Evolutionary conservation across 2,329 filamentous ascomycete species (phyloP), one percentile per base, ranked within the genome.

Genomic region (Tolypocladium nubicola): DNA sequence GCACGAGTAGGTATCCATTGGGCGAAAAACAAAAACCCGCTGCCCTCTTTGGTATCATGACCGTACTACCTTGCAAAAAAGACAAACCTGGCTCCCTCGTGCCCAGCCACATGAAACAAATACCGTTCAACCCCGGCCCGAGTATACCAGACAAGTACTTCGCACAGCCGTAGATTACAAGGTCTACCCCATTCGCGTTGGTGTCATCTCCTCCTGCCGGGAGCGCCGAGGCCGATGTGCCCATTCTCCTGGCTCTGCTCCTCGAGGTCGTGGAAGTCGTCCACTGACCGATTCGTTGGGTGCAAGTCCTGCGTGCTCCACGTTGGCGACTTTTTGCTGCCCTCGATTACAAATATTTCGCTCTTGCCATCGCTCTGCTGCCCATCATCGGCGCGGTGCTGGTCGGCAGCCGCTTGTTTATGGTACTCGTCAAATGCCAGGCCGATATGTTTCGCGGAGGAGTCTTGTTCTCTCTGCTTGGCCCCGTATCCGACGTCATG

Each of bases 301-400:
- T 61, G 50, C 55, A 61, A 19, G 56, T 63, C 52, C 43, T 64
- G 41, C 14, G 63, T 63, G 35, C 62, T 63, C 60, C 62, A 64
- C n/a, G 62, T 58, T 2, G 67, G 64, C 1, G 60, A 64, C 4
- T 58, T 56, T 13, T 61, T 60, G 21, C 66, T 64, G 33, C 69
- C 69, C 56, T 73, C 67, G 21, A 73, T 71, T 52, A 74, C 63
- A 55, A 70, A 71, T 47, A 71, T 63, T 53, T 75, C 73, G 61
- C 71, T 73, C 38, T 65, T 68, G 40, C 62, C 64, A 13, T 67
- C 62, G 33, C 58, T 64, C 10, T 61, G 56, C 39, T 60, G 23
- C 49, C 56, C 53, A 49, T 53, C 53, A n/a, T 57, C 56, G 19
- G 56, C 40, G n/a, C 30, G 21, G 41, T 40, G 10, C 50, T 54